These are phyloP conservation scores for Albugo laibachii DNA, from an alignment of 352 stramenopile genomes.

Conservation along the genomic window DNA sequence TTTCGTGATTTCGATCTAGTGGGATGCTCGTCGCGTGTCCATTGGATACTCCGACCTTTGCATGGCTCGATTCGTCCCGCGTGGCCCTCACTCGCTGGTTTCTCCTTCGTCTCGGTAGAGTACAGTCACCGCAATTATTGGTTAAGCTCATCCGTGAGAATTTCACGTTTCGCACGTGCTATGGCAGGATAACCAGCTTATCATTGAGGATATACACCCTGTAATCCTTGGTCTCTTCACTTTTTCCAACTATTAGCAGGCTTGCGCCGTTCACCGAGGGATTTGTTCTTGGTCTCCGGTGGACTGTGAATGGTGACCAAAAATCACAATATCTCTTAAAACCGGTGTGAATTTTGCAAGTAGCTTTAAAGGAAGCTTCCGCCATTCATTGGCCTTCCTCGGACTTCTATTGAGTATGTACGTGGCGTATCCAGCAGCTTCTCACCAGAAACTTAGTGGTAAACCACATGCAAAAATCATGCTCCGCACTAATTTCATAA, in stretches of 20 bases:
- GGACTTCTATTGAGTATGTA: not conserved
- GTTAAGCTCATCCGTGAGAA: not conserved
- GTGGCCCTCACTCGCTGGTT: too few relatives aligned
- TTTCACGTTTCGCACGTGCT: not conserved
- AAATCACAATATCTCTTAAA: not conserved
- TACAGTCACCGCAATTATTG: not conserved
- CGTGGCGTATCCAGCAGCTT: not conserved
- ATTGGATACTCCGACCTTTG: too few relatives aligned
- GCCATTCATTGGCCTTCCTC: not conserved
- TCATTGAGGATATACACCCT: not conserved
- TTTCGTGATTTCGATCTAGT: too few relatives aligned
- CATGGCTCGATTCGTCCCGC: too few relatives aligned
- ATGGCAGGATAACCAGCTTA: not conserved
- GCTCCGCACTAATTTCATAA: not conserved
- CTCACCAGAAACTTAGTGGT: not conserved
- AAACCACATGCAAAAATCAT: not conserved
- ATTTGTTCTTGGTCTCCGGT: not conserved
- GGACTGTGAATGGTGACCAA: not conserved
- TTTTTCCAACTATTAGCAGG: not conserved
- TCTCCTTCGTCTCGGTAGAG: too few relatives aligned
- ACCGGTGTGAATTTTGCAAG: not conserved
- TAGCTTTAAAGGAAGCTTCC: not conserved
- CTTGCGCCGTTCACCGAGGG: not conserved
- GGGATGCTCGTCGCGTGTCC: too few relatives aligned
- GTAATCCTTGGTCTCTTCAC: not conserved